Base-by-base conservation (phyloP, 2,329 filamentous ascomycete genomes). In the Colletotrichum incanum region DNA sequence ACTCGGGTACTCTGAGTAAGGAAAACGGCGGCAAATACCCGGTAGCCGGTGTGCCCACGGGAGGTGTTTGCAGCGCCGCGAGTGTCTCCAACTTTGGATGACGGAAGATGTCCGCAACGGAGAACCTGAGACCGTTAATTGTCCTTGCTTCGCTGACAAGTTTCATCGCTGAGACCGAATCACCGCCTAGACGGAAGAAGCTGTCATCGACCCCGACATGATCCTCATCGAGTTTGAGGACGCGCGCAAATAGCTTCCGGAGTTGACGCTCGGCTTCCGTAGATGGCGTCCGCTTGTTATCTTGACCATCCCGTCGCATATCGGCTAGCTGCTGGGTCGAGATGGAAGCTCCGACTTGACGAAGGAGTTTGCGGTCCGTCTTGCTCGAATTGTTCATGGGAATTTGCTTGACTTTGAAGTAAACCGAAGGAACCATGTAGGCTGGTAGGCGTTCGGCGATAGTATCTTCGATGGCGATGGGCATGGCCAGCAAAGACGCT, bases 401-500 rank as follows among this genome's bases (percentile, higher is more conserved):
- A 14, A 76, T 45, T 7, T 54, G 34, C 16, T 75, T 63, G 5
- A 82, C 65, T 0, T 75, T 74, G 8, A 83, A 41, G 71, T 76
- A 82, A 9, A 77, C 71, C 7, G 75, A 76, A 0, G 82, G 82
- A 0, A 83, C 74, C 82, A 83, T 83, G 71, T 82, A 82, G 0
- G 68, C 67, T 0, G 81, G 81, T 2, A 83, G 63, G 76, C 81
- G 82, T 81, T 59, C 72, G 77, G 71, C 63, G 77, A 83, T 18
- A 78, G 78, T 5, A 76, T 75, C 26, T 76, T 79, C 26, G 83
- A 78, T 11, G n/a, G 23, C 23, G 23, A 34, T n/a, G 20, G 59
- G 59, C n/a, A 62, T 45, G n/a, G 87, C 79, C 67, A 86, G 76
- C 69, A 84, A 88, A 52, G 89, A 41, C 20, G 47, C 14, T 34